Evolutionary conservation across 1,139 yeast species (phyloP).

Genomic region (Candida neerlandica): DNA sequence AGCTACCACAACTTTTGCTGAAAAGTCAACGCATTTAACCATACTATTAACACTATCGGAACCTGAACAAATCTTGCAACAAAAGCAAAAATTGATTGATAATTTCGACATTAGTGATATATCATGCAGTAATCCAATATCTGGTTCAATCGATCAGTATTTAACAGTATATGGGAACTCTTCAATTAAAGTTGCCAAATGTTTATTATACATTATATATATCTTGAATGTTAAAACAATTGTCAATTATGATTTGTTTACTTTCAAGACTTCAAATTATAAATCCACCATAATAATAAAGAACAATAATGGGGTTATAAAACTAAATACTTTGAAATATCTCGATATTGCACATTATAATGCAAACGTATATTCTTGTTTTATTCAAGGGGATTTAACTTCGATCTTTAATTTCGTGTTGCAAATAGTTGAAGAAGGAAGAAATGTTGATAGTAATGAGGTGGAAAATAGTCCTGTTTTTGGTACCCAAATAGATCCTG

Average conservation of each 20-base stretch:
- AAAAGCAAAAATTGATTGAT: constrained; percentile 16
- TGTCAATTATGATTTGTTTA: constrained; percentile 24
- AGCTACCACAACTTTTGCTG: constrained; percentile 1
- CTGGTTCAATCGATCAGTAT: constrained; percentile 34
- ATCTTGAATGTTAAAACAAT: constrained; percentile 27
- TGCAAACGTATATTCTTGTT: constrained; percentile 13
- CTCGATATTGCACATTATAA: constrained; percentile 14
- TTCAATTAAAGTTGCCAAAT: constrained; percentile 22
- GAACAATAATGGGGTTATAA: neutral
- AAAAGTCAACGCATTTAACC: constrained; percentile 10
- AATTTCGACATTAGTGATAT: constrained; percentile 25
- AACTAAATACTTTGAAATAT: constrained; percentile 12
- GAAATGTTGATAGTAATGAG: constrained; percentile 17
- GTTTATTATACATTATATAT: constrained; percentile 26
- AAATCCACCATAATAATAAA: constrained; percentile 15
- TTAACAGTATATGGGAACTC: constrained; percentile 30
- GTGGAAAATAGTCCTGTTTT: constrained; percentile 23
- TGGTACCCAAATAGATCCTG: constrained; percentile 30
- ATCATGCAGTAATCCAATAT: constrained; percentile 21
- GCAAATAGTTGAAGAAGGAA: constrained; percentile 10
- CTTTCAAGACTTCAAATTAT: constrained; percentile 37
- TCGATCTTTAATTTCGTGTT: constrained; percentile 18
- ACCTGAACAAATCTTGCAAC: constrained; percentile 16
- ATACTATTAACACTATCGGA: constrained; percentile 31
- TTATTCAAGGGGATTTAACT: constrained; percentile 25